These are phyloP conservation scores for Nitzschia putrida DNA, from an alignment of 108 stramenopile genomes.

Conservation along the genomic window DNA sequence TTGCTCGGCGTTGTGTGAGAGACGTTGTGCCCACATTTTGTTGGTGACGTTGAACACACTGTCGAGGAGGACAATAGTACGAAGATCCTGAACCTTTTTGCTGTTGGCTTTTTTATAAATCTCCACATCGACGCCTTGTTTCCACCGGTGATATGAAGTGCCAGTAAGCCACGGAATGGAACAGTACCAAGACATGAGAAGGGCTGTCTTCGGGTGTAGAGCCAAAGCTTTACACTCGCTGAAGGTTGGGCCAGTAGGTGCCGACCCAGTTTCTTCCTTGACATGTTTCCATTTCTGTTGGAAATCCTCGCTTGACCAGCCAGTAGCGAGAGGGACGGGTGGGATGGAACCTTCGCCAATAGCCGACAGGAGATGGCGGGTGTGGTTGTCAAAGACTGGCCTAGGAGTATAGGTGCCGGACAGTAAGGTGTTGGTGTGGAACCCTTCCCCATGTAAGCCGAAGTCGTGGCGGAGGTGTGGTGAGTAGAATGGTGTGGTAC, in stretches of 20 bases:
- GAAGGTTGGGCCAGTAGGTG: not conserved
- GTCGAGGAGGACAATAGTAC: constrained; percentile 13
- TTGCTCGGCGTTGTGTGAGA: constrained; percentile 9
- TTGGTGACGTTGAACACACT: constrained; percentile 10
- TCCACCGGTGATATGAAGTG: not conserved
- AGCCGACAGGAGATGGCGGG: too few relatives aligned
- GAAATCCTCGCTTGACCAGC: too few relatives aligned
- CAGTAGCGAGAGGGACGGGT: too few relatives aligned
- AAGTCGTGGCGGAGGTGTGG: too few relatives aligned
- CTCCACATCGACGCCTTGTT: not conserved
- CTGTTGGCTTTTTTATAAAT: not conserved
- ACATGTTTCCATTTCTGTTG: not conserved
- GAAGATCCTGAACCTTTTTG: too few relatives aligned
- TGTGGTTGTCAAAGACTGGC: too few relatives aligned
- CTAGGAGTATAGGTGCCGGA: too few relatives aligned
- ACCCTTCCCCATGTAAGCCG: too few relatives aligned
- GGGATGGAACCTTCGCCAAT: too few relatives aligned
- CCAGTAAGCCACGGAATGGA: not conserved
- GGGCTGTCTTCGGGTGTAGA: not conserved
- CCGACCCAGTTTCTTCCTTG: not conserved
- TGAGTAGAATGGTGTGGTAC: not conserved
- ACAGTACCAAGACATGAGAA: not conserved
- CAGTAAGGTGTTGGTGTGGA: too few relatives aligned
- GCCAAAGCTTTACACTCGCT: not conserved
- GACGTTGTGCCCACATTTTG: constrained; percentile 5